These are phyloP conservation scores for Pleurotus djamor DNA, from an alignment of 768 basidiomycete species.

Conservation along the genomic window DNA sequence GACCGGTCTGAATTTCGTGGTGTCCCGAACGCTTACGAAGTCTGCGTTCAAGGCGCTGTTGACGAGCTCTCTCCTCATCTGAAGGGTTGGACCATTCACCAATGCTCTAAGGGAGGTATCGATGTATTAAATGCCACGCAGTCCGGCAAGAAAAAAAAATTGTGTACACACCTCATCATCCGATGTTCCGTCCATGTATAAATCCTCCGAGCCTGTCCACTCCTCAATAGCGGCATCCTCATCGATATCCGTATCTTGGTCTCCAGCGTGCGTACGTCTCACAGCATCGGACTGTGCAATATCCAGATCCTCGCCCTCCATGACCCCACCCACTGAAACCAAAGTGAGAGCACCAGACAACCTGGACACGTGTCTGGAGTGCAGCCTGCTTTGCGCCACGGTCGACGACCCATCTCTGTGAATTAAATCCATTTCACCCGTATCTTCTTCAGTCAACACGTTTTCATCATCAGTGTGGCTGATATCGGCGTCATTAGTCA, in stretches of 20 bases:
- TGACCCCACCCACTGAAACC: constrained; percentile 55
- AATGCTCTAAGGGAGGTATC: constrained; percentile 52
- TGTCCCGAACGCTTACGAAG: constrained; percentile 42
- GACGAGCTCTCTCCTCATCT: constrained; percentile 82
- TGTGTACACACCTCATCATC: constrained; percentile 63
- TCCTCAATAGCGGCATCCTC: constrained; percentile 53
- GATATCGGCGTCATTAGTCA: constrained; percentile 19
- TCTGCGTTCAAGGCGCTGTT: constrained; percentile 61
- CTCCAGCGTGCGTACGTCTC: constrained; percentile 1
- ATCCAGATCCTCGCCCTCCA: constrained; percentile 28
- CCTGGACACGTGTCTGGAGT: constrained; percentile 69
- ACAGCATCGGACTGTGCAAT: constrained; percentile 15
- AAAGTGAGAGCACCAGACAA: constrained; percentile 69
- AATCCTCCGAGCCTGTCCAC: constrained; percentile 85
- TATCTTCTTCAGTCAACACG: not conserved
- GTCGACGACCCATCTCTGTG: constrained; percentile 39
- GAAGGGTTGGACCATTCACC: constrained; percentile 92
- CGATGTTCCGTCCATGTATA: constrained; percentile 49
- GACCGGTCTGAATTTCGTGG: constrained; percentile 58
- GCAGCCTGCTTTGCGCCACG: constrained; percentile 46
- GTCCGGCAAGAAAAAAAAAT: constrained; percentile 7
- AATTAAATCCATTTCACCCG: not conserved
- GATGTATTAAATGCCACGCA: constrained; percentile 6
- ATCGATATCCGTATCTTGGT: constrained; percentile 15
- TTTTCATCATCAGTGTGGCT: constrained; percentile 24